Base-by-base conservation (phyloP, 768 basidiomycete genomes). In the Amanita pallidorosea region DNA sequence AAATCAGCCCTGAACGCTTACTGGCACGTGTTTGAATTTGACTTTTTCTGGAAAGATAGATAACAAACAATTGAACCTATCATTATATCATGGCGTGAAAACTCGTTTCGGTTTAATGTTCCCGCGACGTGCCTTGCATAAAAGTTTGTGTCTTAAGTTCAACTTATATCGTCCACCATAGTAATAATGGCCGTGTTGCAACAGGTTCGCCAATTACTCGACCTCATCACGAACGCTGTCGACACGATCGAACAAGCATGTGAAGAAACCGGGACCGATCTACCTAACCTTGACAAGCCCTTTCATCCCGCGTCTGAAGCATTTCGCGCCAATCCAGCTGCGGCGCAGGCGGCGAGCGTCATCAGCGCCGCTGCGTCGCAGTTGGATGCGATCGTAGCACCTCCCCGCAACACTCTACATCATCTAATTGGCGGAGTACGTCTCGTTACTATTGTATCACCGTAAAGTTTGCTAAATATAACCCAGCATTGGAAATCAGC, bases 331-430 rank as follows among this genome's bases (percentile, higher is more conserved):
- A 22, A 57, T 27, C 57, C 59, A 3, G 52, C 41, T 7, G 59
- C 57, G 2, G 40, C 53, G 13, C 55, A 59, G 23, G 55, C 58
- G 1, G 57, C 56, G 8, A 43, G 18, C 8, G 42, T 62, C 7
- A 55, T 61, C 34, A 52, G 55, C 37, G 55, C 63, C 8, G 65
- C 64, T 2, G 58, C 64, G 0, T 43, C 53, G n/a, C 65, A 66
- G 33, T 45, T 66, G 2, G 49, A 53, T 13, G 60, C 62, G 3
- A 57, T 54, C 8, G 52, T 61, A 3, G 49, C 53, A 7, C 49
- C 60, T 6, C 57, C 63, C 5, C 41, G 48, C 12, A 34, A 51
- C n/a, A 54, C 58, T 12, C 20, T 58, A 15, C 55, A 45, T 33
- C 34, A 52, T 37, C n/a, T 22, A 5, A 36, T 53, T n/a, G 20